Conservation (phyloP, 2,329 filamentous ascomycete species). For the Neonectria neomacrospora region DNA sequence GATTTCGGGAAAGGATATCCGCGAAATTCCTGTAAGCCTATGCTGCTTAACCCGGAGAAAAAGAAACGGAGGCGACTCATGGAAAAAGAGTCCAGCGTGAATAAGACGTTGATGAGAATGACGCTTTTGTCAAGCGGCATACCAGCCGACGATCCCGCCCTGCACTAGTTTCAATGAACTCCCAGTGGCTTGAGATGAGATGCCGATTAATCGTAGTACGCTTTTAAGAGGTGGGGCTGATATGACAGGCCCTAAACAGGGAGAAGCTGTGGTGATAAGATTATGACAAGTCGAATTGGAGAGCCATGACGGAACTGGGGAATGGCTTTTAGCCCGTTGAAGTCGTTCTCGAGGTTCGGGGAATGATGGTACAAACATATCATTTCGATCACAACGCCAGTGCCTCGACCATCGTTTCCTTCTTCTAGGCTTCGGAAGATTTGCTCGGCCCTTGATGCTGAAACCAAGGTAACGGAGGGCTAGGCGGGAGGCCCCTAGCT, state of each 20-base stretch:
- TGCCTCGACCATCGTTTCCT: not conserved
- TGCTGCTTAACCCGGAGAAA: not conserved
- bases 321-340: slow-evolving; percentile 11
- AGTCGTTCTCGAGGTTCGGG: not conserved
- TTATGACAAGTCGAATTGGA: slow-evolving; percentile 16
- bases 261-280: slow-evolving; percentile 13
- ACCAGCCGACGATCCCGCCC: slow-evolving; percentile 8
- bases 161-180: slow-evolving; percentile 19
- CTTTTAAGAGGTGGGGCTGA: slow-evolving; percentile 7
- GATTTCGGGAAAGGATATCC: not conserved
- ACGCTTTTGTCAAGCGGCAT: slow-evolving; percentile 6
- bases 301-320: slow-evolving; percentile 6
- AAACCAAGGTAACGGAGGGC: slow-evolving; percentile 8
- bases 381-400: not conserved
- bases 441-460: slow-evolving; percentile 1
- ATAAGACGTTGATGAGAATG: not conserved
- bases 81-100: not conserved
- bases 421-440: not conserved
- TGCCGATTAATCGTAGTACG: slow-evolving; percentile 5
- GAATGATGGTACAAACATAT: not conserved
- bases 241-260: slow-evolving; percentile 4
- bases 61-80: too few species aligned
- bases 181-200: slow-evolving; percentile 16
- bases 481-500: not conserved
- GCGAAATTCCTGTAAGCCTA: not conserved